A percentile compares a stretch with the other conserved stretches of the same genome.
Evolutionary conservation across 1,284 basidiomycete genomes (phyloP).

Genomic region (Trametes pubescens): DNA sequence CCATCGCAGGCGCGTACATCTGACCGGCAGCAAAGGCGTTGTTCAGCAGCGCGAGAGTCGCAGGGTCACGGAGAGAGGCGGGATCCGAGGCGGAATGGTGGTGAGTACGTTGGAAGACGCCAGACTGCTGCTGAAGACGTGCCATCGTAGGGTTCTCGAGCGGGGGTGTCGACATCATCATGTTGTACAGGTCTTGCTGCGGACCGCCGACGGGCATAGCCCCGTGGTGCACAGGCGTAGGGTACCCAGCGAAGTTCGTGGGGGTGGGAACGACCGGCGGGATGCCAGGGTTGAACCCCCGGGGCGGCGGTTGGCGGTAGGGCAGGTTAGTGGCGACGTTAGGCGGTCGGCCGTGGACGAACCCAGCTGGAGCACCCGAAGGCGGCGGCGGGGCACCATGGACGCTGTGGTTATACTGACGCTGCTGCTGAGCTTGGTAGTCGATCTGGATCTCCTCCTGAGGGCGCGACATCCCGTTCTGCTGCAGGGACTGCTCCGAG

Average conservation of each 20-base stretch:
- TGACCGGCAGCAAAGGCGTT: constrained; percentile 56
- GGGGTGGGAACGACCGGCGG: constrained; percentile 58
- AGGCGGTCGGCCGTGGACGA: constrained; percentile 57
- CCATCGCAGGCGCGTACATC: constrained; percentile 49
- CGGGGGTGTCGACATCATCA: constrained; percentile 69
- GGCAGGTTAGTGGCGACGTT: constrained; percentile 53
- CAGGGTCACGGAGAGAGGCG: constrained; percentile 71
- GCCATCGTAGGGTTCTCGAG: constrained; percentile 69
- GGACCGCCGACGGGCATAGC: constrained; percentile 73
- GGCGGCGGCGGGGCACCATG: constrained; percentile 29
- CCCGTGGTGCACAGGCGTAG: constrained; percentile 59
- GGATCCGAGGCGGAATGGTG: constrained; percentile 85
- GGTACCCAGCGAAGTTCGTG: constrained; percentile 59
- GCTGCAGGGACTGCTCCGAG: constrained; percentile 49
- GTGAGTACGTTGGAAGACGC: constrained; percentile 71
- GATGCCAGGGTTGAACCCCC: constrained; percentile 59
- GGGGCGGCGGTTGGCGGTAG: constrained; percentile 61
- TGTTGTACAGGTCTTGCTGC: constrained; percentile 81
- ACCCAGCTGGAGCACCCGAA: constrained; percentile 42
- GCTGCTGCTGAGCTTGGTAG: constrained; percentile 64
- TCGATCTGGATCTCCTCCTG: constrained; percentile 65
- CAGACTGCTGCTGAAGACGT: constrained; percentile 79
- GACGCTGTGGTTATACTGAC: constrained; percentile 54
- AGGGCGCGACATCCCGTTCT: constrained; percentile 42
- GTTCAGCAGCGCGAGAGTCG: constrained; percentile 66